Evolutionary conservation across 2,329 filamentous ascomycete species (phyloP).

Genomic region (Ampelomyces quisqualis): DNA sequence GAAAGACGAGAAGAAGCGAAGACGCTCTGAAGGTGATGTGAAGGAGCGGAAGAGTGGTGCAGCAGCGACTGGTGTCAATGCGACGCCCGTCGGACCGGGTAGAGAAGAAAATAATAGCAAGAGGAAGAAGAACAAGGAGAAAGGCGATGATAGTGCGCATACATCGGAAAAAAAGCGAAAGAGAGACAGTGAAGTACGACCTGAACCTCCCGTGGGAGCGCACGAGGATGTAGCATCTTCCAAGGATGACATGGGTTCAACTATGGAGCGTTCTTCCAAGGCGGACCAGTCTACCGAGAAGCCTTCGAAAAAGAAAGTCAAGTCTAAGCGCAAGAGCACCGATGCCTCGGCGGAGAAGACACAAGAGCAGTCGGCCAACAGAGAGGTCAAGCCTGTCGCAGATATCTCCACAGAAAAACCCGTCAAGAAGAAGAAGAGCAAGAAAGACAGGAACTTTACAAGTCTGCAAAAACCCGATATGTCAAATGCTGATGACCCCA

Average conservation of each 20-base stretch:
- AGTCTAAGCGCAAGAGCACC: background rate
- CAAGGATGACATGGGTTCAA: too few relatives aligned
- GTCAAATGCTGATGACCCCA: too few relatives aligned
- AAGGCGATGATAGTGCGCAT: background rate
- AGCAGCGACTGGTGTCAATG: background rate
- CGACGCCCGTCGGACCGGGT: background rate
- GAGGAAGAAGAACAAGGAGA: slow-evolving; percentile 10
- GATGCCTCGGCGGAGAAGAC: background rate
- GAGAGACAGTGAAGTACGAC: slow-evolving; percentile 8
- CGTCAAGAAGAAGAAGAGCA: slow-evolving; percentile 8
- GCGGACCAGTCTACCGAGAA: background rate
- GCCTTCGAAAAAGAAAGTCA: background rate
- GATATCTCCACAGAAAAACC: background rate
- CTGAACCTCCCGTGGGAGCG: background rate
- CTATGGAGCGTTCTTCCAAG: too few relatives aligned
- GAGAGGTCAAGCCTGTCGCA: background rate
- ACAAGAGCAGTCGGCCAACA: background rate
- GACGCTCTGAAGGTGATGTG: too few relatives aligned
- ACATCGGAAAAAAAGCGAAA: slow-evolving; percentile 22
- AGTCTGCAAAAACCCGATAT: slow-evolving; percentile 1
- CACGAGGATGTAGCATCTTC: too few relatives aligned
- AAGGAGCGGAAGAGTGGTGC: too few relatives aligned
- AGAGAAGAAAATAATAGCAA: background rate
- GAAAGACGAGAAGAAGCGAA: background rate
- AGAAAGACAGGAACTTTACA: slow-evolving; percentile 5